Conservation (phyloP, 148 eudicot genomes). For the Rhododendron simsii region DNA sequence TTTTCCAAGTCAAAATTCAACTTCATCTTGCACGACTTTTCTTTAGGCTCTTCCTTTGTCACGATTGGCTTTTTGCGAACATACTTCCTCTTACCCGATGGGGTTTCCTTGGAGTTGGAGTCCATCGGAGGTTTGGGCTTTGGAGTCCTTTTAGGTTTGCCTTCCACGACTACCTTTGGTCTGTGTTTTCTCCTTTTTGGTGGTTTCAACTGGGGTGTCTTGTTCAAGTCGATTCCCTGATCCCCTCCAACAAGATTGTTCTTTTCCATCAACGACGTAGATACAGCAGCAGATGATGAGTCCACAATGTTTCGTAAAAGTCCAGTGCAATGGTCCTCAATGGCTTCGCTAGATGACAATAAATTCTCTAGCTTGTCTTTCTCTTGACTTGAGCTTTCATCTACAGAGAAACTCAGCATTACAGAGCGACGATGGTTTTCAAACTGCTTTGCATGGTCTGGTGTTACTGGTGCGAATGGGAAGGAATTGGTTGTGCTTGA, state of each 20-base stretch:
- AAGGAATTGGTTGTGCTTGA: slow-evolving; percentile 26
- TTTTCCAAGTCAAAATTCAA: slow-evolving; percentile 43
- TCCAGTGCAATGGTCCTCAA: slow-evolving; percentile 19
- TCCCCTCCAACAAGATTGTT: slow-evolving; percentile 21
- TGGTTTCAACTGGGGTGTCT: slow-evolving; percentile 51
- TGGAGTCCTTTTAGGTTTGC: slow-evolving; percentile 44
- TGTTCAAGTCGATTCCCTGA: slow-evolving; percentile 38
- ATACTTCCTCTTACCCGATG: slow-evolving; percentile 52
- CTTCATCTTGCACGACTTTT: slow-evolving; percentile 38
- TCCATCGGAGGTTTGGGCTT: slow-evolving; percentile 26
- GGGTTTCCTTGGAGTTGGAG: slow-evolving; percentile 17
- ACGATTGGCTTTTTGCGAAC: slow-evolving; percentile 34
- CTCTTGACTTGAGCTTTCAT: slow-evolving; percentile 31
- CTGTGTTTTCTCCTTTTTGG: slow-evolving; percentile 60
- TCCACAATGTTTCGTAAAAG: slow-evolving; percentile 22
- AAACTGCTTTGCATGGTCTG: slow-evolving; percentile 37
- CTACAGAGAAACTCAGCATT: slow-evolving; percentile 15
- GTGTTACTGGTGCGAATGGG: slow-evolving; percentile 46
- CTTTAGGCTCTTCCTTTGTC: slow-evolving; percentile 12
- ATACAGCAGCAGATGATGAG: slow-evolving; percentile 26
- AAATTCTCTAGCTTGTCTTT: slow-evolving; percentile 27
- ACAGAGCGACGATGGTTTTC: slow-evolving; percentile 18
- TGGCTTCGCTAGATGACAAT: slow-evolving; percentile 18
- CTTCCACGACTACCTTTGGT: slow-evolving; percentile 57
- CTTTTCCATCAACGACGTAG: slow-evolving; percentile 21